Evolutionary conservation across 1,139 yeast genomes (phyloP).

Genomic region (Debaryomyces udenii): DNA sequence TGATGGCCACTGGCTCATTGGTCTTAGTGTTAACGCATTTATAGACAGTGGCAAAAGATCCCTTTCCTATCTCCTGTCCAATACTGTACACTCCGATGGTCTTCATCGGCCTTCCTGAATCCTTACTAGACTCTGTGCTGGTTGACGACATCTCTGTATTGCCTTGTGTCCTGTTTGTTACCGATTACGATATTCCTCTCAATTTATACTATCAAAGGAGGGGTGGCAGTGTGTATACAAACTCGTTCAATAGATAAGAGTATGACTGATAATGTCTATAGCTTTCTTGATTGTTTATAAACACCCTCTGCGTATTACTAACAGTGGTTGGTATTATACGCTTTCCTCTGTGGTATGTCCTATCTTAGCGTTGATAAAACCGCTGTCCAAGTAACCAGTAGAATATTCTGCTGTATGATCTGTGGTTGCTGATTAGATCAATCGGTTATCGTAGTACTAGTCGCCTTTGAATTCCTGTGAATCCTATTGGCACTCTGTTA

Average conservation of each 20-base stretch:
- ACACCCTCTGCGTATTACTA: too few species aligned
- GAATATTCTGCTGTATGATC: too few species aligned
- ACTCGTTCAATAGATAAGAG: conserved; percentile 6
- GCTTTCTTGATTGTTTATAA: too few species aligned
- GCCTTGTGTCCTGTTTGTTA: not conserved
- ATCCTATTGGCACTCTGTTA: not conserved
- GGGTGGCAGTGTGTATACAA: conserved; percentile 8
- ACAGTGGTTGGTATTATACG: too few species aligned
- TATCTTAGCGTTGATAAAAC: not conserved
- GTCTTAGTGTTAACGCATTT: conserved; percentile 48
- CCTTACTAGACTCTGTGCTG: conserved; percentile 6
- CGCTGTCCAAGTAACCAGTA: not conserved
- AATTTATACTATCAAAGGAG: conserved; percentile 7
- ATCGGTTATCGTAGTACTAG: too few species aligned
- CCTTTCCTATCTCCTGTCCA: conserved; percentile 54
- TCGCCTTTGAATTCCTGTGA: not conserved
- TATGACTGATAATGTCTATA: conserved; percentile 2
- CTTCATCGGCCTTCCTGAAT: conserved; percentile 3
- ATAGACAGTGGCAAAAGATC: conserved; percentile 54
- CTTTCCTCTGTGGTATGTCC: too few species aligned
- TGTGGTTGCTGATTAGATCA: too few species aligned
- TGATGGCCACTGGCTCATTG: conserved; percentile 75
- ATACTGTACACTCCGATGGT: conserved; percentile 37
- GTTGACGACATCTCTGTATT: conserved; percentile 4
- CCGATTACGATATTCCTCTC: not conserved